Evolutionary conservation across 306 rosid genomes (phyloP), one percentile per base, ranked within the genome.

Genomic region (Ceratonia siliqua): DNA sequence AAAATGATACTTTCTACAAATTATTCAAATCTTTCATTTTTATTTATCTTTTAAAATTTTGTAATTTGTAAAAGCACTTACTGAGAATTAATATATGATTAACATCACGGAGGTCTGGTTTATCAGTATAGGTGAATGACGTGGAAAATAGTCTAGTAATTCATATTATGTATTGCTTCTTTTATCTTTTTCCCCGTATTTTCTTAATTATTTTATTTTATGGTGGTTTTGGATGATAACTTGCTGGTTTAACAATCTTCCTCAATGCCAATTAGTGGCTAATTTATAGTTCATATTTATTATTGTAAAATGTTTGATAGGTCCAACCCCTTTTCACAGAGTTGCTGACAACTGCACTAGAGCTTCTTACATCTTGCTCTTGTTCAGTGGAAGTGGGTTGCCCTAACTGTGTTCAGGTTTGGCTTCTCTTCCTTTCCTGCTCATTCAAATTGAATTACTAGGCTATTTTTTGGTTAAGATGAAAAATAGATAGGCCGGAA

Each of bases 321-420:
- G 86, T 85, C 70, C 97, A 87, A 77, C 91, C 93, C 46, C 9
- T 82, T 73, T 94, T 91, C 80, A 75, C 81, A 38, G 93, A 90
- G 89, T 56, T 94, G 70, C 79, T 94, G 68, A 69, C 62, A 21
- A 87, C 95, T 67, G 97, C 98, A 62, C 82, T 94, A 42, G 92
- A 90, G 77, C 89, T 94, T 81, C 97, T 94, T 57, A 78, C 89
- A 9, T 73, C 88, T 75, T 94, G 97, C 82, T 22, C 71, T 73
- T 94, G 98, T 83, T 64, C 72, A 13, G 86, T 52, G 33, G 82
- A 79, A 72, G 81, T 78, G 9, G 98, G 97, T 71, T 94, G 98
- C 77, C 98, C 98, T 25, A 84, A 86, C 21, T 94, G 98, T 69
- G 59, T 88, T 79, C 97, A 94, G 86, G 98, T 94, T 70, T 33